Conservation (phyloP, 2,329 filamentous ascomycete genomes). For the Diaporthe aspalathi region DNA sequence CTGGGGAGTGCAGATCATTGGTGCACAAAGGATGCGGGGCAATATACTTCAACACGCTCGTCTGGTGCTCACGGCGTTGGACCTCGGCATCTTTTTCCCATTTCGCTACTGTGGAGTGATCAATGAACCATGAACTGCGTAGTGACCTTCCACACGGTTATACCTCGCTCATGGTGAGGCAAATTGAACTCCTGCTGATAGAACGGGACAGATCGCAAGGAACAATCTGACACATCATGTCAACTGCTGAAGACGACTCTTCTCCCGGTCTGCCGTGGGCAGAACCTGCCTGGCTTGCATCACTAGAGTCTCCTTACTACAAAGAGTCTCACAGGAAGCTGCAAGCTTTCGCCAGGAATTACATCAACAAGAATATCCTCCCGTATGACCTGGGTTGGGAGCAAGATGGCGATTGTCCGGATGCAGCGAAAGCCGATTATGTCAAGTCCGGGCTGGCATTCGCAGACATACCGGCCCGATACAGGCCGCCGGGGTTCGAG, state of each 20-base stretch:
- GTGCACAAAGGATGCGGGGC: slow-evolving; percentile 8
- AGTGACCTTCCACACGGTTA: no score
- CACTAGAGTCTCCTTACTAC: slow-evolving; percentile 64
- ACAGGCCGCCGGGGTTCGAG: slow-evolving; percentile 51
- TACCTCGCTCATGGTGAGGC: background rate
- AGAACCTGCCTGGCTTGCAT: slow-evolving; percentile 43
- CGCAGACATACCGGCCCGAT: slow-evolving; percentile 48
- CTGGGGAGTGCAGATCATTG: background rate
- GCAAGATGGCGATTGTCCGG: slow-evolving; percentile 61
- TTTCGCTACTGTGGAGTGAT: background rate
- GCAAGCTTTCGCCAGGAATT: slow-evolving; percentile 66
- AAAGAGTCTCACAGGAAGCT: slow-evolving; percentile 67
- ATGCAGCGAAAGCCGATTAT: slow-evolving; percentile 50
- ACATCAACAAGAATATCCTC: slow-evolving; percentile 66
- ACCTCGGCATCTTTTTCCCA: slow-evolving; percentile 15
- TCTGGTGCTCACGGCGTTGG: background rate
- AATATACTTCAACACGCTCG: background rate
- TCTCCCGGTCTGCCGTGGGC: slow-evolving; percentile 40
- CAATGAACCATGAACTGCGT: background rate
- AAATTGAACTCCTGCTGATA: background rate
- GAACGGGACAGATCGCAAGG: background rate
- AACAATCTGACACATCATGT: background rate
- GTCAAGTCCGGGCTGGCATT: slow-evolving; percentile 49
- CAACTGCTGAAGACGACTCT: background rate
- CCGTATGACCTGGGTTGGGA: slow-evolving; percentile 73